phyloP scores from a whole-genome alignment of 2,329 filamentous ascomycete genomes.

The Botrytis deweyae region DNA sequence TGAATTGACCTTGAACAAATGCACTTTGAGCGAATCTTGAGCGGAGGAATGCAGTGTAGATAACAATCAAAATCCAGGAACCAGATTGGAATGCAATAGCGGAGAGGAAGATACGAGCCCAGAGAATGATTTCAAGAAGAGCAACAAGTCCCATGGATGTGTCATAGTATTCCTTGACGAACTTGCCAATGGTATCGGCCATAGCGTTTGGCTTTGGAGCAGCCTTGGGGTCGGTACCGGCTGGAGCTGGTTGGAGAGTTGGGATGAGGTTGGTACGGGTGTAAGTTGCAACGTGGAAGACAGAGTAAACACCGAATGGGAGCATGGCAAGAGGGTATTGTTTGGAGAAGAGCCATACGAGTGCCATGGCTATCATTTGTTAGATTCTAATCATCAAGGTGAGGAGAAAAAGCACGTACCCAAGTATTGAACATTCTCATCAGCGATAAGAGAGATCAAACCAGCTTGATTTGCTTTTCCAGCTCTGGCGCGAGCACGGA shows the following conservation, averaged over 20 bases:
- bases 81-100: constrained; percentile 86
- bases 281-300: constrained; percentile 98
- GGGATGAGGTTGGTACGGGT: constrained; percentile 91
- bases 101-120: constrained; percentile 77
- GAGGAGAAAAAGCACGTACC: constrained; percentile 55
- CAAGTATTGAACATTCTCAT: constrained; percentile 98
- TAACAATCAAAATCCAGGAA: constrained; percentile 79
- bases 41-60: constrained; percentile 92
- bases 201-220: constrained; percentile 54
- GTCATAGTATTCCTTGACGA: constrained; percentile 98
- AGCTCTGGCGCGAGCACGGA: constrained; percentile 78
- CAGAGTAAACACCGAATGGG: constrained; percentile 92
- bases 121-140: constrained; percentile 81
- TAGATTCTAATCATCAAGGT: constrained; percentile 21
- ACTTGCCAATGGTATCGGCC: constrained; percentile 81
- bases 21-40: constrained; percentile 85
- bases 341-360: constrained; percentile 90
- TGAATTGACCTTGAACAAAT: constrained; percentile 85
- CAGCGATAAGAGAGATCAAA: constrained; percentile 65
- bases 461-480: constrained; percentile 60
- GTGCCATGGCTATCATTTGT: constrained; percentile 70
- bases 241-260: constrained; percentile 69
- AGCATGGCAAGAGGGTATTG: constrained; percentile 89
- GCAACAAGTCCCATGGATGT: constrained; percentile 92
- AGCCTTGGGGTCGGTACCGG: constrained; percentile 56